Evolutionary conservation across 495 filamentous ascomycete species (phyloP).

Genomic region (Aspergillus sclerotiicarbonarius): DNA sequence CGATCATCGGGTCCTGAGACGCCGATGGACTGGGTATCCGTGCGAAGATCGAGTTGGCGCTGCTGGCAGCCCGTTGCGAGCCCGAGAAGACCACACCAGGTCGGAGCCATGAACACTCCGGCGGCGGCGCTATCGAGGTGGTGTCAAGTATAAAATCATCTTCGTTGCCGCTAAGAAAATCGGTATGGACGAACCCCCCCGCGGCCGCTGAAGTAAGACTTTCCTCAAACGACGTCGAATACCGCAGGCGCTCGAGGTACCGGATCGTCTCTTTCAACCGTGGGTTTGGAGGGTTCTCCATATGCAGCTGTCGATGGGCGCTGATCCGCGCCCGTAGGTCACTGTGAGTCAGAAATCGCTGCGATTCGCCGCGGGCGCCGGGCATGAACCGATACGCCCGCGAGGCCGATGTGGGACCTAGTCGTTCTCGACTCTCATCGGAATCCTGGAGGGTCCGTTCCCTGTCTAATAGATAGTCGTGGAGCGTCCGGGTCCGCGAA

Average conservation of each 20-base stretch:
- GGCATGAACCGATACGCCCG: slow-evolving; percentile 41
- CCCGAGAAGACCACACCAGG: slow-evolving; percentile 64
- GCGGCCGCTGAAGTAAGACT: slow-evolving; percentile 51
- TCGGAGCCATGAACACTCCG: slow-evolving; percentile 63
- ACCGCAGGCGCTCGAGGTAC: slow-evolving; percentile 62
- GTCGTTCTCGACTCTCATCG: slow-evolving; percentile 33
- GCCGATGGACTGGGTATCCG: slow-evolving; percentile 26
- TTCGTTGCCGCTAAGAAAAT: slow-evolving; percentile 44
- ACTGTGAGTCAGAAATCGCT: slow-evolving; percentile 35
- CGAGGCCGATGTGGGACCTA: slow-evolving; percentile 20
- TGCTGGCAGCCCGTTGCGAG: slow-evolving; percentile 51
- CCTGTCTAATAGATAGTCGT: slow-evolving; percentile 47
- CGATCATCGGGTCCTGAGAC: slow-evolving; percentile 38
- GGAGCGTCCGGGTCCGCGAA: slow-evolving; percentile 44
- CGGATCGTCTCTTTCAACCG: slow-evolving; percentile 61
- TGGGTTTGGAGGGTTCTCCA: slow-evolving; percentile 41
- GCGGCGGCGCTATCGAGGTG: slow-evolving; percentile 49
- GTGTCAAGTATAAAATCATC: slow-evolving; percentile 65
- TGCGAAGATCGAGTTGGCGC: slow-evolving; percentile 25
- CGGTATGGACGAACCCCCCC: slow-evolving; percentile 47
- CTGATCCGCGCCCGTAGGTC: slow-evolving; percentile 48
- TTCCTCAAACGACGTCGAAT: slow-evolving; percentile 55
- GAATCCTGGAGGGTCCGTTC: slow-evolving; percentile 34
- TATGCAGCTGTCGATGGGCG: slow-evolving; percentile 50
- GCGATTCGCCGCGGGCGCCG: slow-evolving; percentile 29